Percentiles rank a stretch among this genome's conserved stretches.
phyloP scores from a whole-genome alignment of 257 asterid species.

The Solanum raphanifolium region DNA sequence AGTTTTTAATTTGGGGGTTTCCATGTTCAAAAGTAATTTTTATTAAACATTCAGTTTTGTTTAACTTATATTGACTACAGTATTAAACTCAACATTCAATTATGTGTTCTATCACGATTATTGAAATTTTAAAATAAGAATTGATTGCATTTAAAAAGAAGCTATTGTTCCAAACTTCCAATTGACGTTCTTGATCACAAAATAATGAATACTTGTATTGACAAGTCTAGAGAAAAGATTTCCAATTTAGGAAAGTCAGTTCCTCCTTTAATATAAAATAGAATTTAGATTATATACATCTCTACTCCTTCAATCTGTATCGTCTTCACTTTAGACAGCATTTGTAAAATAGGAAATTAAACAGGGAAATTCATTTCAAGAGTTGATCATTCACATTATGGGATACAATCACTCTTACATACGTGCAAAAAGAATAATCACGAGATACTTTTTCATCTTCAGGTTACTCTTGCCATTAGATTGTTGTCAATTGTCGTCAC shows the following conservation, averaged over 20 bases:
- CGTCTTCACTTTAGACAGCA: background rate
- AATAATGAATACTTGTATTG: background rate
- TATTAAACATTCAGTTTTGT: background rate
- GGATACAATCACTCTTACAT: background rate
- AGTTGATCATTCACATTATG: background rate
- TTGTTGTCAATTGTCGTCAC: background rate
- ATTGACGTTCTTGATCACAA: background rate
- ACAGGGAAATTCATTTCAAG: background rate
- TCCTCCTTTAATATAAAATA: background rate
- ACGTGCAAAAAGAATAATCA: background rate
- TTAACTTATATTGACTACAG: background rate
- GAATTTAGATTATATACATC: background rate
- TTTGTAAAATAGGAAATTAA: background rate
- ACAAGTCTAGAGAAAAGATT: background rate
- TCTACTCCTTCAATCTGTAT: background rate
- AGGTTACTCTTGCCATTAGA: background rate
- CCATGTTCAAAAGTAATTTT: background rate
- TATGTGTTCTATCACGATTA: background rate
- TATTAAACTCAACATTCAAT: background rate
- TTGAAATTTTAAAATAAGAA: background rate
- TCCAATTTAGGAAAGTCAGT: background rate
- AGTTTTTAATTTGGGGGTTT: background rate
- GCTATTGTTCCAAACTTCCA: background rate
- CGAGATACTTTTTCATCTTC: background rate
- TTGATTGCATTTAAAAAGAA: background rate